Base-by-base conservation (phyloP, 2,329 filamentous ascomycete genomes). In the Botrytis porri region DNA sequence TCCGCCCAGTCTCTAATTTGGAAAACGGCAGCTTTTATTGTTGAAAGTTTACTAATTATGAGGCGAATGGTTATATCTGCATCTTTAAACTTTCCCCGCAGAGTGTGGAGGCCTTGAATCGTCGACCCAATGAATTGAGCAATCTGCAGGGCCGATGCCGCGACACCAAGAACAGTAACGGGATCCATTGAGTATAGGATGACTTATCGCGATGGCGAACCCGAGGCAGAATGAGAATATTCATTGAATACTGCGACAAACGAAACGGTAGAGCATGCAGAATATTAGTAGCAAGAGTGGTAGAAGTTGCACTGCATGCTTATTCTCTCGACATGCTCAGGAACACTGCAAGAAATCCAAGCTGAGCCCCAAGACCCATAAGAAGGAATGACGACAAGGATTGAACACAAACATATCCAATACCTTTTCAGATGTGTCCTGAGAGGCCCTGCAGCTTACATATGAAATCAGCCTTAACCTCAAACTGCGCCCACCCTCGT, bases 1-100 rank as follows among this genome's bases (percentile, higher is more conserved):
- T 75, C 65, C 18, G 73, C 74, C 73, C 71, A 75, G 59, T 72
- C 73, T 22, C 69, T 63, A 39, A 75, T 75, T 29, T 75, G 71
- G 25, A 54, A 66, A 35, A 75, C 25, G 12, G 74, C 71, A 60
- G 69, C 73, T 59, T 70, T 75, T 35, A 72, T 71, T 14, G 74
- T 75, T 7, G 71, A 75, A 18, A 73, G 54, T 39, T 70, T 39
- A 14, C 57, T 63, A 35, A 73, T 73, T 39, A 75, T 48, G 6
- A 74, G 63, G 8, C 63, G 59, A 60, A 75, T 75, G 22, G 61
- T 75, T 43, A 22, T 61, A 51, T 73, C 71, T 37, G 69, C 73
- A 48, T 75, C 60, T 67, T 66, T 57, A 4, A 69, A 74, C 41
- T 75, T 75, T 4, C 69, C 72, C 45, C 69, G 74, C 35, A 75